Evolutionary conservation across 2,329 filamentous ascomycete genomes (phyloP), one percentile per base, ranked within the genome.

Genomic region (Didymella keratinophila): DNA sequence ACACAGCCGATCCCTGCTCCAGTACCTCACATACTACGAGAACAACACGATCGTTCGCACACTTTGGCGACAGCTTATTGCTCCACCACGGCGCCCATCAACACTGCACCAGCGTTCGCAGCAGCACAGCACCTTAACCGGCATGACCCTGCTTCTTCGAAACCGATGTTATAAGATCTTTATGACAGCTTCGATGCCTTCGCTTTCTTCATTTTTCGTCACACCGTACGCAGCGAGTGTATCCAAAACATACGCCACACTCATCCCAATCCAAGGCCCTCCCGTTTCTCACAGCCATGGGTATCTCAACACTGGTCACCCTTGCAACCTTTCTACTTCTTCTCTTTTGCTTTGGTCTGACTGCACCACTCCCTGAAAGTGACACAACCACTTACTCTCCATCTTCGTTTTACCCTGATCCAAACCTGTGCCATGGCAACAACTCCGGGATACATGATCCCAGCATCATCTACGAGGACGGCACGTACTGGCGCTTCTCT

Each of bases 401-500:
- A 2, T 16, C 51, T 23, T 45, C 34, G 1, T 3, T 11, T 14
- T 69, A 65, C 30, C 65, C 76, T 21, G 66, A 74, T 27, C 78
- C 78, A n/a, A 66, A 73, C n/a, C 49, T 63, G 16, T 80, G 77
- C 64, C 63, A 64, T 4, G 79, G 79, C 7, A 70, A 69, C 32
- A 80, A 76, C 62, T 71, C 67, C 14, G 75, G 76, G 55, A 70
- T 78, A 1, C 81, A 83, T 49, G 82, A 84, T 55, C 81, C 82
- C 1, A 71, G 72, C 7, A 63, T 84, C 28, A 78, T 82, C 60
- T 73, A 71, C 10, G 76, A 81, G 52, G 78, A 82, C 54, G 76
- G 78, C 1, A 78, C 60, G 0, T 84, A 83, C 63, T 83, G 80
- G 66, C 78, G 81, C 5, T 84, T 84, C 60, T 80, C 81, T 0